Evolutionary conservation across 495 filamentous ascomycete species (phyloP).

Genomic region (Daldinia childiae): DNA sequence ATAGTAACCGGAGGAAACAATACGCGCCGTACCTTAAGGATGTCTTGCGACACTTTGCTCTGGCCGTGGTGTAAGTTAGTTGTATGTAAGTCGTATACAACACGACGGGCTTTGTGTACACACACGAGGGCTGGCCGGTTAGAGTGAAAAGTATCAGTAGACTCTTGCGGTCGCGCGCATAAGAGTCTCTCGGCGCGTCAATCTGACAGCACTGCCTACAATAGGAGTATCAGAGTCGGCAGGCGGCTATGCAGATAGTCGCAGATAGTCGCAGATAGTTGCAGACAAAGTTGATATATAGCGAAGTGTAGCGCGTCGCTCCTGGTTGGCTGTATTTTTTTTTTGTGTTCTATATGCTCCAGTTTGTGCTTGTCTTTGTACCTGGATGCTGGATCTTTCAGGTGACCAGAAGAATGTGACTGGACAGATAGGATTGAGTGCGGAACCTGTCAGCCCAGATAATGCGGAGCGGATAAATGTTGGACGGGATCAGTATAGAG

Average conservation of each 20-base stretch:
- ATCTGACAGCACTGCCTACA: slow-evolving; percentile 27
- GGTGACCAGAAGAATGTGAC: slow-evolving; percentile 36
- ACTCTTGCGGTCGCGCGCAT: slow-evolving; percentile 5
- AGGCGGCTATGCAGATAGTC: slow-evolving; percentile 20
- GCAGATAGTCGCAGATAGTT: neutral
- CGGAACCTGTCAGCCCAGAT: slow-evolving; percentile 26
- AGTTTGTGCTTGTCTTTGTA: slow-evolving; percentile 36
- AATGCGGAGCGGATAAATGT: slow-evolving; percentile 44
- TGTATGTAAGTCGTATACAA: slow-evolving; percentile 1
- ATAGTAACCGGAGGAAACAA: slow-evolving; percentile 12
- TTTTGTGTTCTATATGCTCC: slow-evolving; percentile 13
- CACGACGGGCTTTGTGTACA: slow-evolving; percentile 14
- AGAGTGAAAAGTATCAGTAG: neutral
- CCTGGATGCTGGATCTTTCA: slow-evolving; percentile 30
- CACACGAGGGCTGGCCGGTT: slow-evolving; percentile 4
- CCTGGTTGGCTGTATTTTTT: slow-evolving; percentile 26
- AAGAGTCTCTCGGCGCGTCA: slow-evolving; percentile 13
- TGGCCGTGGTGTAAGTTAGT: neutral
- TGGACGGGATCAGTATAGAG: slow-evolving; percentile 22
- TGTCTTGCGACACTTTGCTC: slow-evolving; percentile 20
- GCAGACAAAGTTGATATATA: neutral
- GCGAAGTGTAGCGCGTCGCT: slow-evolving; percentile 28
- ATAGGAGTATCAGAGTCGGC: slow-evolving; percentile 25
- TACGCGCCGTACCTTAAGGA: slow-evolving; percentile 28
- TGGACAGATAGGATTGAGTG: slow-evolving; percentile 25